Conservation (phyloP, 345 rosid species). For the Corchorus capsularis region DNA sequence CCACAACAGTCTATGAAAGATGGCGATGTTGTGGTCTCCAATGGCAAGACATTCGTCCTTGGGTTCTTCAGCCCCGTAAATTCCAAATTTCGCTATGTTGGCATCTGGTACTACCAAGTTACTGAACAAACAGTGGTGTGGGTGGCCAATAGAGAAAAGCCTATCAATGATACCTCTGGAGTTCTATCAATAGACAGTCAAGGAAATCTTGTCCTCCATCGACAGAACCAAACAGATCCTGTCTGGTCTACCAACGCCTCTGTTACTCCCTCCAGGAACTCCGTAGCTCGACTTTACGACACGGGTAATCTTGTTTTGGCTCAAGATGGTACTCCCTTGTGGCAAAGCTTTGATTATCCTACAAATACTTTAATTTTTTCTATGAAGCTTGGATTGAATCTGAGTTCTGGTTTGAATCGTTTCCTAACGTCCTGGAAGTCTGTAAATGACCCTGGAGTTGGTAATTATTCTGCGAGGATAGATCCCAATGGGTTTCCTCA, state of each 20-base stretch:
- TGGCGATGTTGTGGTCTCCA: constrained; percentile 44
- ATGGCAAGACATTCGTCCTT: constrained; percentile 36
- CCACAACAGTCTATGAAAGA: constrained; percentile 39
- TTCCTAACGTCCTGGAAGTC: constrained; percentile 54
- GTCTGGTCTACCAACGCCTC: constrained; percentile 56
- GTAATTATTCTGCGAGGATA: constrained; percentile 41
- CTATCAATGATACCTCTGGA: constrained; percentile 46
- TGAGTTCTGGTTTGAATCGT: constrained; percentile 30
- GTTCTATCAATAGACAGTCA: constrained; percentile 35
- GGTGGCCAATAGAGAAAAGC: constrained; percentile 13
- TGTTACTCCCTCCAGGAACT: constrained; percentile 15
- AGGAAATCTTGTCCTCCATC: constrained; percentile 42
- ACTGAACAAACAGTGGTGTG: no score
- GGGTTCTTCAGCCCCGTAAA: constrained; percentile 56
- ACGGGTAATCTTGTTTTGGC: constrained; percentile 57
- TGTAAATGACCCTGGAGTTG: constrained; percentile 44
- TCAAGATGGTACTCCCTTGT: no score
- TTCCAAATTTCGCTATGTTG: constrained; percentile 35
- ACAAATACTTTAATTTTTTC: constrained; percentile 42
- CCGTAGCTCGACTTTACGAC: constrained; percentile 52
- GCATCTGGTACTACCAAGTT: no score
- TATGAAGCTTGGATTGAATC: constrained; percentile 61
- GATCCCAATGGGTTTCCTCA: constrained; percentile 54
- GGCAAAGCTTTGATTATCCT: no score
- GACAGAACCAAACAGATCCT: constrained; percentile 29